Evolutionary conservation across 192 early-diverging fungal genomes (phyloP).

Genomic region (Geranomyces michiganensis): DNA sequence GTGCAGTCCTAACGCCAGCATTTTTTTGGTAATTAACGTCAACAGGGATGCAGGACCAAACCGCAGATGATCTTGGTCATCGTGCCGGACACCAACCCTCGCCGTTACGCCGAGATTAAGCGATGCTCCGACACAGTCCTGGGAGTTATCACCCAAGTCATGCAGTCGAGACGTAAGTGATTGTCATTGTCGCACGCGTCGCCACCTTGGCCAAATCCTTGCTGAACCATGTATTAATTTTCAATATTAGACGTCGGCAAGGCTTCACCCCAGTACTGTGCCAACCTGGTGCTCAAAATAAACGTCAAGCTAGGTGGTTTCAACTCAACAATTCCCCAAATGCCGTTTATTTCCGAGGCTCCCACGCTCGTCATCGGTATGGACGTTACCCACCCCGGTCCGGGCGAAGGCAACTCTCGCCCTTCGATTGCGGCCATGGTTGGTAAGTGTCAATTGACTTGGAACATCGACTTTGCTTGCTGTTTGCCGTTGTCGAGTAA

Average conservation of each 20-base stretch:
- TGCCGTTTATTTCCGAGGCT: slow-evolving; percentile 31
- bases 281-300: slow-evolving; percentile 84
- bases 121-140: slow-evolving; percentile 76
- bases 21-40: neutral
- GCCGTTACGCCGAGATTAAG: slow-evolving; percentile 81
- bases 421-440: slow-evolving; percentile 56
- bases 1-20: neutral
- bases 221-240: neutral
- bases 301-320: slow-evolving; percentile 70
- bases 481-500: too few relatives aligned
- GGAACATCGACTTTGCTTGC: neutral
- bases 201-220: neutral
- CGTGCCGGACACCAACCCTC: slow-evolving; percentile 50
- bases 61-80: slow-evolving; percentile 74
- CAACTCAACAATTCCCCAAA: slow-evolving; percentile 37
- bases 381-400: slow-evolving; percentile 80
- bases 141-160: slow-evolving; percentile 89
- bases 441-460: slow-evolving; percentile 33
- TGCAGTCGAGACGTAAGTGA: slow-evolving; percentile 59
- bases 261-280: slow-evolving; percentile 75
- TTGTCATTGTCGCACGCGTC: neutral
- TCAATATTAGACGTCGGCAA: slow-evolving; percentile 42
- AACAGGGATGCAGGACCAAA: slow-evolving; percentile 32
- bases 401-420: slow-evolving; percentile 55
- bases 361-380: slow-evolving; percentile 81